phyloP scores from a whole-genome alignment of 257 asterid genomes.

The Nyctanthes arbortristis region DNA sequence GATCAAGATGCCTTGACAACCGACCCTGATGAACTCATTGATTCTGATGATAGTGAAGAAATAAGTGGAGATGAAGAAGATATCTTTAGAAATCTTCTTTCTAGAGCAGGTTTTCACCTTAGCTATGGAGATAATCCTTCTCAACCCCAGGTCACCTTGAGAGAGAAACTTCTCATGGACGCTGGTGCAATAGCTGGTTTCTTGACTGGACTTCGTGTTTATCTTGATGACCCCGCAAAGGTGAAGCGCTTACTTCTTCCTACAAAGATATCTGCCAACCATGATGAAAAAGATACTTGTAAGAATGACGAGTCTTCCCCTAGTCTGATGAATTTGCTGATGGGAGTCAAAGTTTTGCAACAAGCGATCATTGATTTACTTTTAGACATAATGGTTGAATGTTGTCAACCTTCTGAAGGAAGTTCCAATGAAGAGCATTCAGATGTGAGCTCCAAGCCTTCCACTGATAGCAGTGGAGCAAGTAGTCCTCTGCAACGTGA shows the following conservation, averaged over 20 bases:
- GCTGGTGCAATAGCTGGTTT: slow-evolving; percentile 99
- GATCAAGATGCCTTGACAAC: slow-evolving; percentile 97
- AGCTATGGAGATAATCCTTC: slow-evolving; percentile 89
- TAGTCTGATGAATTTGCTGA: slow-evolving; percentile 95
- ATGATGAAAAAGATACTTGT: slow-evolving; percentile 62
- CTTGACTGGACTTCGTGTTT: slow-evolving; percentile 94
- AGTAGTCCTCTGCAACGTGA: slow-evolving; percentile 69
- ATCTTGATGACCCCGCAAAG: slow-evolving; percentile 97
- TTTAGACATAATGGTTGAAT: slow-evolving; percentile 96
- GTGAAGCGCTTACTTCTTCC: slow-evolving; percentile 97
- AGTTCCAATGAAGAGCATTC: slow-evolving; percentile 59
- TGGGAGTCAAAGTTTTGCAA: slow-evolving; percentile 98
- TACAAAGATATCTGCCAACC: slow-evolving; percentile 73
- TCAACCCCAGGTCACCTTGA: slow-evolving; percentile 87
- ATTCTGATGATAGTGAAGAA: slow-evolving; percentile 94
- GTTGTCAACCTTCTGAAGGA: slow-evolving; percentile 95
- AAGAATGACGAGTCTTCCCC: slow-evolving; percentile 85
- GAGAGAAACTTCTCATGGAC: slow-evolving; percentile 97
- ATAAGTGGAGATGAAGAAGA: slow-evolving; percentile 97
- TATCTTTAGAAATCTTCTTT: slow-evolving; percentile 88
- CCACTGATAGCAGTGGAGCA: slow-evolving; percentile 60
- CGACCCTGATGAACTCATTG: slow-evolving; percentile 93
- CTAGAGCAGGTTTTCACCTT: slow-evolving; percentile 97
- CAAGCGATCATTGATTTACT: slow-evolving; percentile 96
- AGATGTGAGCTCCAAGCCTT: slow-evolving; percentile 64